phyloP scores from a whole-genome alignment of 805 yeast genomes.

The Candida pseudoglaebosa region DNA sequence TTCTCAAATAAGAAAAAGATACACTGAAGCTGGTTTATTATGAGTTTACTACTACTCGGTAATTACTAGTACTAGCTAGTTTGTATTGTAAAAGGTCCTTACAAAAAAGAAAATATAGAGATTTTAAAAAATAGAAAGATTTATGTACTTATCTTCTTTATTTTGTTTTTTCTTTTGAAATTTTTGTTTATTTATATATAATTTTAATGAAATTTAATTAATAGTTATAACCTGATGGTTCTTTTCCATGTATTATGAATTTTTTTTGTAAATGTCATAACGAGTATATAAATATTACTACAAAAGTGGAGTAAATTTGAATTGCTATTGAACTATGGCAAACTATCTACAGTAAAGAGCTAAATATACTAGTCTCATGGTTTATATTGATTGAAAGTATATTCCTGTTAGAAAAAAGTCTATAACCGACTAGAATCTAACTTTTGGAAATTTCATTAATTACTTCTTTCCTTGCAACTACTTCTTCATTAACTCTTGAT shows the following conservation, averaged over 20 bases:
- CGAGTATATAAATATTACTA: no score
- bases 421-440: not conserved
- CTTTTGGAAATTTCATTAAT: conserved; percentile 6
- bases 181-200: conserved; percentile 2
- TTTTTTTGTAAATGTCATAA: not conserved
- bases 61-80: no score
- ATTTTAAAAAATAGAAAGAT: not conserved
- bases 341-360: not conserved
- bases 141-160: not conserved
- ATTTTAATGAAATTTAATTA: not conserved
- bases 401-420: not conserved
- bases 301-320: no score
- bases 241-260: not conserved
- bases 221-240: no score
- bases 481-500: conserved; percentile 32
- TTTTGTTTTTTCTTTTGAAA: not conserved
- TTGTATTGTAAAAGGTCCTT: no score
- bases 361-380: not conserved
- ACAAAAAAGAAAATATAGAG: no score
- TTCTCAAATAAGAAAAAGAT: conserved; percentile 51
- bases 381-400: no score
- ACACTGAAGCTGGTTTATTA: conserved; percentile 27
- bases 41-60: no score
- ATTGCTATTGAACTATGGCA: no score
- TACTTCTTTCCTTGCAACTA: conserved; percentile 28